Evolutionary conservation across 371 early-diverging fungal species (phyloP).

Genomic region (Dentiscutata heterogama): DNA sequence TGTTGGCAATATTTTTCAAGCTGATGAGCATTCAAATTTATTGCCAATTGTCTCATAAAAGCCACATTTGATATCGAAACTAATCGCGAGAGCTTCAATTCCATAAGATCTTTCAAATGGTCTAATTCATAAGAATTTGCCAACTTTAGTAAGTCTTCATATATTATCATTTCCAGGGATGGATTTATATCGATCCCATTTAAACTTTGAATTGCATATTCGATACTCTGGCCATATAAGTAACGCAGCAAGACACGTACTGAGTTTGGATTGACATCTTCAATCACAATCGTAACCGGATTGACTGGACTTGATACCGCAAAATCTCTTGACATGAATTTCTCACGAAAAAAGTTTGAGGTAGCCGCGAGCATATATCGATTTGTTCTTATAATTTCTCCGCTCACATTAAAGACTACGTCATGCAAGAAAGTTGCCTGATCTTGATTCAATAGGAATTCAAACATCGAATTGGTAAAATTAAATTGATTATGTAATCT

Average conservation of each 20-base stretch:
- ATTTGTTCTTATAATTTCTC: neutral
- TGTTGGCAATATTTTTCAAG: neutral
- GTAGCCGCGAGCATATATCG: constrained; percentile 15
- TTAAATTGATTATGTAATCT: neutral
- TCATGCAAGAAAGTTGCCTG: neutral
- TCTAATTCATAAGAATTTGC: constrained; percentile 12
- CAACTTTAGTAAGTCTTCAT: constrained; percentile 5
- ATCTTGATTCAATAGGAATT: neutral
- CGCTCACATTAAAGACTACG: constrained; percentile 1
- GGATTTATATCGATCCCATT: neutral
- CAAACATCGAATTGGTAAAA: neutral
- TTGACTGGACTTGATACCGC: neutral
- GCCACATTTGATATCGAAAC: neutral
- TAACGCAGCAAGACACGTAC: constrained; percentile 6
- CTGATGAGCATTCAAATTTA: neutral
- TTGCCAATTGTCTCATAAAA: neutral
- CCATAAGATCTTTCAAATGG: constrained; percentile 33
- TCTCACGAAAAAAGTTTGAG: neutral
- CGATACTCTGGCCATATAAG: constrained; percentile 25
- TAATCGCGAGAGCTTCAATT: constrained; percentile 1
- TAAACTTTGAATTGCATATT: constrained; percentile 6
- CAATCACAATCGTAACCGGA: neutral
- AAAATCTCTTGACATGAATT: neutral
- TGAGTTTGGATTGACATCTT: neutral
- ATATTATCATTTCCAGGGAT: neutral